Base-by-base conservation (phyloP, 495 filamentous ascomycete species). In the Lasiosphaeria hispida region DNA sequence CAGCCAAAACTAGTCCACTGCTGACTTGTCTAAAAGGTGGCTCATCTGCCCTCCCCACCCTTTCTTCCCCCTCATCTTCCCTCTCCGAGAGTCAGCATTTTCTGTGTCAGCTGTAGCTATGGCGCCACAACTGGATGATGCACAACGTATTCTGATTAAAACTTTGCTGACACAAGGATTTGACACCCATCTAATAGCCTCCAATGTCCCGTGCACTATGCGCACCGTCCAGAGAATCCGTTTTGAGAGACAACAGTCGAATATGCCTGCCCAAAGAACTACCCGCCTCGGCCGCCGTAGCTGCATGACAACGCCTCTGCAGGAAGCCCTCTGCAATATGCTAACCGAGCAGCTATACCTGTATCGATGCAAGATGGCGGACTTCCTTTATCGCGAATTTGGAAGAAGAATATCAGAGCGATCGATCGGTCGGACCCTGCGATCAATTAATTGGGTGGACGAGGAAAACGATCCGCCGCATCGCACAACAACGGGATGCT, bases 171-270 rank as follows among this genome's bases (percentile, higher is more conserved):
- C 53, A 58, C 13, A 65, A 65, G 63, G 63, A 41, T 63, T 60
- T 58, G 51, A 65, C 48, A 65, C 44, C 43, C 59, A 65, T 55
- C 55, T 62, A 53, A 66, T 66, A 61, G 61, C 63, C 42, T 58
- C 37, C 53, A 40, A 63, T 55, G 60, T 57, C 41, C 55, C 48
- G 48, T 66, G 57, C 47, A 52, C 41, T 17, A 36, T 53, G 23
- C 63, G 63, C 61, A 49, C 60, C 53, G 61, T 66, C 61, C 53
- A 66, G 60, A 66, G 52, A 66, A 49, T 49, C 45, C 56, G 60
- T 54, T 45, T 59, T 15, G 53, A 63, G 43, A 63, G 51, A 63
- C 42, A 59, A 40, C 41, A 58, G 41, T 58, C 48, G 39, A 53
- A 64, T 42, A 61, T 64, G 58, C 45, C 45, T 17, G 15, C 52